A percentile compares a stretch with the other conserved stretches of the same genome.
Conservation (phyloP, 2,329 filamentous ascomycete genomes). For the Sporothrix brasiliensis region DNA sequence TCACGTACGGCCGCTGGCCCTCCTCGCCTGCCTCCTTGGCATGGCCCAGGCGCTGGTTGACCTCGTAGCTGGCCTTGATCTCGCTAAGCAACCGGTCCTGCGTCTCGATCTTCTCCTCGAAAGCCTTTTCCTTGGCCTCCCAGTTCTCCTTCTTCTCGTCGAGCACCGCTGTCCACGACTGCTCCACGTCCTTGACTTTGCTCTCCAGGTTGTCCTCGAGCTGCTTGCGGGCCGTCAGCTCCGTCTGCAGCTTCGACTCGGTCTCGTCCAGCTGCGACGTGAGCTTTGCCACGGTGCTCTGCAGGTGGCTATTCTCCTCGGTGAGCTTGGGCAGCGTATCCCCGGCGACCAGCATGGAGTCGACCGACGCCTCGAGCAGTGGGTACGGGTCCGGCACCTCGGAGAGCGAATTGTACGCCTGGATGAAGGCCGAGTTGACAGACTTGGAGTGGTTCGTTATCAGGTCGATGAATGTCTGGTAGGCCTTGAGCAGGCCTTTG, state of each 20-base stretch:
- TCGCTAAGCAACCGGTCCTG: constrained; percentile 92
- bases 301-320: constrained; percentile 86
- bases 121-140: constrained; percentile 82
- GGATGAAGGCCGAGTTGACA: constrained; percentile 88
- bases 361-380: constrained; percentile 91
- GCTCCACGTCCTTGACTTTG: constrained; percentile 85
- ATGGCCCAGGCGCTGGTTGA: constrained; percentile 75
- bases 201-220: constrained; percentile 76
- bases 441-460: constrained; percentile 95
- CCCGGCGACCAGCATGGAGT: constrained; percentile 87
- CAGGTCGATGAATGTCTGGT: constrained; percentile 96
- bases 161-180: constrained; percentile 85
- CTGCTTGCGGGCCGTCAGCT: constrained; percentile 71
- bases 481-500: constrained; percentile 89
- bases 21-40: constrained; percentile 50
- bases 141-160: constrained; percentile 96
- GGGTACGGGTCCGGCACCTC: constrained; percentile 97
- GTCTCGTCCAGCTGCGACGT: constrained; percentile 81
- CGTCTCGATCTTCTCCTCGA: constrained; percentile 92
- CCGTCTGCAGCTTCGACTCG: constrained; percentile 77
- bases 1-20: constrained; percentile 66
- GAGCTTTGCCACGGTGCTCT: constrained; percentile 72
- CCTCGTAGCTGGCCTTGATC: constrained; percentile 95
- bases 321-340: constrained; percentile 88
- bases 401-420: constrained; percentile 88